Evolutionary conservation across 495 filamentous ascomycete species (phyloP).

Genomic region (Neurospora pannonica): DNA sequence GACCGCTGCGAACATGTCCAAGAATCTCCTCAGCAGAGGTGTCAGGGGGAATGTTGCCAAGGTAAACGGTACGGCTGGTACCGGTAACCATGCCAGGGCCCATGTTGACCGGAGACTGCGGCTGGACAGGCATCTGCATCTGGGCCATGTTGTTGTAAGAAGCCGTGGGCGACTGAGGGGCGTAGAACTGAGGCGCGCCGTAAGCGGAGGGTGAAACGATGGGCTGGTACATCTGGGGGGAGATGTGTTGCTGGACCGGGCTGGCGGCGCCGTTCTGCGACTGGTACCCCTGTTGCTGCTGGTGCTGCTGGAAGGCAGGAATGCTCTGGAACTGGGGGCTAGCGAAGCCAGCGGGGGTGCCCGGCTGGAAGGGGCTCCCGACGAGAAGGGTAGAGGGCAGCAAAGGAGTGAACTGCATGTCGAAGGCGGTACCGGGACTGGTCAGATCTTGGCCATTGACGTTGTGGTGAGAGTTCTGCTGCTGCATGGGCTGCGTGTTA

Average conservation of each 20-base stretch:
- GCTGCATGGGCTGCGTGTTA: conserved; percentile 62
- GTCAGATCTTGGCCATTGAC: conserved; percentile 61
- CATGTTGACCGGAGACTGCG: conserved; percentile 59
- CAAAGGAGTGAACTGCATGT: conserved; percentile 97
- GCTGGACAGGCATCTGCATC: conserved; percentile 38
- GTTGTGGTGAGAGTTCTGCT: conserved; percentile 34
- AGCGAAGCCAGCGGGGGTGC: conserved; percentile 78
- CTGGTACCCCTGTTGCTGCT: conserved; percentile 50
- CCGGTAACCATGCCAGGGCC: conserved; percentile 73
- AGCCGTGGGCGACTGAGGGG: conserved; percentile 78
- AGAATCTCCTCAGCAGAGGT: conserved; percentile 98
- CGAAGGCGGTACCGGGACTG: conserved; percentile 77
- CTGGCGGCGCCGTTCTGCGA: conserved; percentile 41
- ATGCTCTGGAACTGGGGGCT: conserved; percentile 87
- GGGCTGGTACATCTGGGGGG: conserved; percentile 65
- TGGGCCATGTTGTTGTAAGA: conserved; percentile 56
- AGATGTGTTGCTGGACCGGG: conserved; percentile 46
- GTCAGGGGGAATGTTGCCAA: conserved; percentile 96
- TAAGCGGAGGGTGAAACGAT: conserved; percentile 69
- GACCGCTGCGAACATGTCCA: conserved; percentile 91
- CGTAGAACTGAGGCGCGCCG: conserved; percentile 64
- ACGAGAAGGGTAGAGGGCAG: conserved; percentile 90
- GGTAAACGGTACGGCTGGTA: conserved; percentile 91
- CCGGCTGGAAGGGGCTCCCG: conserved; percentile 93
- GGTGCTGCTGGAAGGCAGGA: conserved; percentile 58